Conservation (phyloP, 2,329 filamentous ascomycete genomes). For the Onygenales sp. region DNA sequence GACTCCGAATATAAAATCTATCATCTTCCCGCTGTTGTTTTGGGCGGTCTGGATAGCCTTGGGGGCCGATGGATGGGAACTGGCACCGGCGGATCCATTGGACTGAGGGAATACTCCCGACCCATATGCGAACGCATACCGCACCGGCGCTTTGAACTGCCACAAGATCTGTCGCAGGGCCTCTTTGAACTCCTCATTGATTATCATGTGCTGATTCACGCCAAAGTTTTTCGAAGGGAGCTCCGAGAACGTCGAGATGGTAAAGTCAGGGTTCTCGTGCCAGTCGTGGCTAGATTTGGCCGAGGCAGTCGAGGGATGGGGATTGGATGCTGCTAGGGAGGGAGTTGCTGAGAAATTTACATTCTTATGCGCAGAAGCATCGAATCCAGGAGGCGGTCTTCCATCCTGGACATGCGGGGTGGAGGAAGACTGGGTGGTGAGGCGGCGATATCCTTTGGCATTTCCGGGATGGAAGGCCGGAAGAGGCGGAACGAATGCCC, state of each 20-base stretch:
- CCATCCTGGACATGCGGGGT: constrained; percentile 9
- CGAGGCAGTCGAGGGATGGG: constrained; percentile 22
- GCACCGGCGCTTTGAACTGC: constrained; percentile 85
- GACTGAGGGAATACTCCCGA: constrained; percentile 89
- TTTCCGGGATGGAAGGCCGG: constrained; percentile 8
- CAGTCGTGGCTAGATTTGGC: constrained; percentile 44
- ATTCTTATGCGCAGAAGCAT: constrained; percentile 12
- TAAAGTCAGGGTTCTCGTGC: constrained; percentile 65
- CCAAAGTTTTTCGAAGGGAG: constrained; percentile 75
- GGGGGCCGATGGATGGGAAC: constrained; percentile 71
- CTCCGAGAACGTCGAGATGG: constrained; percentile 65
- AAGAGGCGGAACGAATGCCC: constrained; percentile 12
- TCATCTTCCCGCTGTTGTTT: constrained; percentile 85
- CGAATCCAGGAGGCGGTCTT: constrained; percentile 10
- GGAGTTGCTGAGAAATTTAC: constrained; percentile 9
- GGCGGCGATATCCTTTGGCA: constrained; percentile 15
- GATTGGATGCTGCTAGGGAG: constrained; percentile 10
- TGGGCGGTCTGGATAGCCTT: constrained; percentile 75
- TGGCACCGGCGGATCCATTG: constrained; percentile 34
- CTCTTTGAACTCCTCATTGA: constrained; percentile 93
- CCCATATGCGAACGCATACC: constrained; percentile 95
- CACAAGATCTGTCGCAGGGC: constrained; percentile 77
- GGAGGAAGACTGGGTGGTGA: constrained; percentile 21
- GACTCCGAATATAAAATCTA: constrained; percentile 96
- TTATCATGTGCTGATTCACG: constrained; percentile 90